These are phyloP conservation scores for Stropharia rugosoannulata DNA, from an alignment of 768 basidiomycete genomes.

Conservation along the genomic window DNA sequence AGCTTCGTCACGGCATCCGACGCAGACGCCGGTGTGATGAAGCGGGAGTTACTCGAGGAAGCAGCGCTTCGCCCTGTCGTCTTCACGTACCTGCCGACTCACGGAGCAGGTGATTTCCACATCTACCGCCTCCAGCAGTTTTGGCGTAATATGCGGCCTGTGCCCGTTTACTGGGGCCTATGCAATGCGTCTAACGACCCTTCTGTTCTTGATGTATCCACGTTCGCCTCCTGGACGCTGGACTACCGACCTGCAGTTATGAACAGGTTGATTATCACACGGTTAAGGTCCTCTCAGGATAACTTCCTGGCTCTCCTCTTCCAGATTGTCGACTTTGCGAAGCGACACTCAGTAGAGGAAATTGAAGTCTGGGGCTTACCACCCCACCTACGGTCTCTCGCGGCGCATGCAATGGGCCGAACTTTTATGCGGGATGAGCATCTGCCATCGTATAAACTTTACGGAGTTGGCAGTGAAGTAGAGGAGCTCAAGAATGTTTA, in stretches of 20 bases:
- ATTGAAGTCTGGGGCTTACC: conserved; percentile 48
- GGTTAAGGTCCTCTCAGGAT: conserved; percentile 20
- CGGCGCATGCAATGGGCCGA: conserved; percentile 25
- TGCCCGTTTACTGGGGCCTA: conserved; percentile 15
- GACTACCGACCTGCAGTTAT: conserved; percentile 12
- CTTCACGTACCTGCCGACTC: conserved; percentile 25
- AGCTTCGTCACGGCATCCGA: conserved; percentile 33
- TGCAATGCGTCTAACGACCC: neutral
- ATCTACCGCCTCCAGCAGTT: conserved; percentile 18
- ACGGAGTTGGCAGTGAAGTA: conserved; percentile 22
- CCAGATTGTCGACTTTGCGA: conserved; percentile 26
- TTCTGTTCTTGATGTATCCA: conserved; percentile 4
- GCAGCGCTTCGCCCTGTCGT: neutral
- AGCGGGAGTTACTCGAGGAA: conserved; percentile 25
- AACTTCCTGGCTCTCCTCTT: conserved; percentile 32
- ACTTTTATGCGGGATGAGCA: conserved; percentile 33
- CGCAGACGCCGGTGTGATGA: conserved; percentile 36
- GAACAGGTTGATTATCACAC: conserved; percentile 23
- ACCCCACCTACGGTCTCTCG: conserved; percentile 12
- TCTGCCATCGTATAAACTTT: conserved; percentile 43
- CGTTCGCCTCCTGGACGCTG: conserved; percentile 28
- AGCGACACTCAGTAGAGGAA: conserved; percentile 23
- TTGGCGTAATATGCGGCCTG: conserved; percentile 12
- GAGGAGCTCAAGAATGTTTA: conserved; percentile 4
- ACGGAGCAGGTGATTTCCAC: conserved; percentile 28